Conservation (phyloP, 345 rosid genomes). For the Carallia pectinifolia region DNA sequence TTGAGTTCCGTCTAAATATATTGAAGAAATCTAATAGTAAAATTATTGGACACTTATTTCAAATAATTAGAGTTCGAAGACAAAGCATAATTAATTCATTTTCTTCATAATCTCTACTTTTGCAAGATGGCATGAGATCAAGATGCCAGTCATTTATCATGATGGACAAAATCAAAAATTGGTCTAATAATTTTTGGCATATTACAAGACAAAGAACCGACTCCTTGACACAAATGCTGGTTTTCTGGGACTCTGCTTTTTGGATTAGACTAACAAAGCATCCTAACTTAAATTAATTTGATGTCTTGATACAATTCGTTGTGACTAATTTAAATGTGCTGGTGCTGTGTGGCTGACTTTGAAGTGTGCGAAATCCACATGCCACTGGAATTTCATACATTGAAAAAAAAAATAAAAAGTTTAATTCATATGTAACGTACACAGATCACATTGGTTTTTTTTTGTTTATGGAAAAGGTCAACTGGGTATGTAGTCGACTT, state of each 20-base stretch:
- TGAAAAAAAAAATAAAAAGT: background rate
- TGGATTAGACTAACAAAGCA: background rate
- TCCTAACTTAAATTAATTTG: background rate
- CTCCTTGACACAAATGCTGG: constrained; percentile 11
- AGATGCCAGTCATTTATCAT: too few relatives aligned
- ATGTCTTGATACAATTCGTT: background rate
- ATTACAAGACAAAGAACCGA: background rate
- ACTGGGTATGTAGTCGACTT: background rate
- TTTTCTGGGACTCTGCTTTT: constrained; percentile 13
- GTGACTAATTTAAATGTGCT: constrained; percentile 12
- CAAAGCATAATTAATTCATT: too few relatives aligned
- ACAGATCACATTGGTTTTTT: background rate
- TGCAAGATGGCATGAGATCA: too few relatives aligned
- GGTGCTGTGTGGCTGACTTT: constrained; percentile 11
- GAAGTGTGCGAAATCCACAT: constrained; percentile 19
- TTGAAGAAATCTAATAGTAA: too few relatives aligned
- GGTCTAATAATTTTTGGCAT: too few relatives aligned
- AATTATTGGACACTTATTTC: too few relatives aligned
- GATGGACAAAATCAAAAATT: background rate
- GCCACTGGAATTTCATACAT: background rate
- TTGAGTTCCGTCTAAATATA: too few relatives aligned
- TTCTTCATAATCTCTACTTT: too few relatives aligned
- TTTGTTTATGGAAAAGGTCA: constrained; percentile 17
- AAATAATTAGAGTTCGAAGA: too few relatives aligned
- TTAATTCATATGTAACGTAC: background rate